Percentiles rank a stretch among this genome's conserved stretches.
Evolutionary conservation across 2,329 filamentous ascomycete species (phyloP).

Genomic region (Elsinoe perseae): DNA sequence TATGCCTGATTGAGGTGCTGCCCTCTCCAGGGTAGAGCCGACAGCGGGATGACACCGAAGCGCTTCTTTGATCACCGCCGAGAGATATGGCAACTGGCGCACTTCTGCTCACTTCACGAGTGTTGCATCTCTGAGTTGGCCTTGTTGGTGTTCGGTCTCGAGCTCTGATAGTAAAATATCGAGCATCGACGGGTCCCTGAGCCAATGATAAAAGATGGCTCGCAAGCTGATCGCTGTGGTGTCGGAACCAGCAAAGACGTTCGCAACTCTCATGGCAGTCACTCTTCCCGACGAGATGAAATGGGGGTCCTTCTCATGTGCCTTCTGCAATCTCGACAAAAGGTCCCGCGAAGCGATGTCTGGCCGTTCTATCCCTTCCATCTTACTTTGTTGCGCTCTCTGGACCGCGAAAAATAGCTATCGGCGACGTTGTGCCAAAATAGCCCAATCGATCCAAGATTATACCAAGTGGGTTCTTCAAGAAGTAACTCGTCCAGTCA

Average conservation of each 20-base stretch:
- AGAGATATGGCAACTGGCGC: not conserved
- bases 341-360: too few species aligned
- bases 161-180: conserved; percentile 21
- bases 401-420: not conserved
- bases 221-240: conserved; percentile 30
- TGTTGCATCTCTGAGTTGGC: too few species aligned
- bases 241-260: conserved; percentile 27
- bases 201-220: conserved; percentile 29
- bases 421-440: not conserved
- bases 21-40: conserved; percentile 30
- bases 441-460: conserved; percentile 3
- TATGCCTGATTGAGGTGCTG: conserved; percentile 27
- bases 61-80: conserved; percentile 22
- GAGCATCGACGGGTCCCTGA: conserved; percentile 23
- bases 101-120: conserved; percentile 18
- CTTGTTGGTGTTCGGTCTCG: too few species aligned
- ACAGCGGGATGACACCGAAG: conserved; percentile 22
- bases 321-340: too few species aligned
- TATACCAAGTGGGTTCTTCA: conserved; percentile 23
- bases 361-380: too few species aligned
- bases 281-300: too few species aligned
- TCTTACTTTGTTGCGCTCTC: conserved; percentile 16
- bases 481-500: conserved; percentile 12
- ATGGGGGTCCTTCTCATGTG: too few species aligned
- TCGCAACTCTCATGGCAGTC: conserved; percentile 17